These are phyloP conservation scores for Mycosarcoma mackinlayi DNA, from an alignment of 1,284 basidiomycete species.

Conservation along the genomic window DNA sequence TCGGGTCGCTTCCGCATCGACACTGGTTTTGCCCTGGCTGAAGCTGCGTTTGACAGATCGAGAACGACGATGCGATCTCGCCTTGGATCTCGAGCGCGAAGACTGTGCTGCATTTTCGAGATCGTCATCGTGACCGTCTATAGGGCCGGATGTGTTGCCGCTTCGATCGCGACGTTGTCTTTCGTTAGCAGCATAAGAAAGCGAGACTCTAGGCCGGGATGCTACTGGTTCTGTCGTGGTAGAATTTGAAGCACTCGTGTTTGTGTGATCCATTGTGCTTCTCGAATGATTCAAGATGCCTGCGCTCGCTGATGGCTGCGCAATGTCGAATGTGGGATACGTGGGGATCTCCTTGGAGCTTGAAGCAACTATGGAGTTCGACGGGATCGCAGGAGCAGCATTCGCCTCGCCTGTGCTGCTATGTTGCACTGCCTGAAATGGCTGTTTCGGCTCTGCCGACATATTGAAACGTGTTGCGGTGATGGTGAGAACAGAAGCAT, in stretches of 20 bases:
- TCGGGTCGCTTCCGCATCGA: conserved; percentile 13
- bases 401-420: neutral
- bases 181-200: conserved; percentile 20
- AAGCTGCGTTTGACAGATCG: conserved; percentile 16
- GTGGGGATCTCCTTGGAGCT: conserved; percentile 14
- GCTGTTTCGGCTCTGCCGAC: neutral
- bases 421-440: neutral
- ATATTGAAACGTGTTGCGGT: neutral
- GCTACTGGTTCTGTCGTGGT: neutral
- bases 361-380: neutral
- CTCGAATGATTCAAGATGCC: conserved; percentile 4
- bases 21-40: conserved; percentile 9
- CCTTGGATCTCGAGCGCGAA: conserved; percentile 6
- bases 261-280: neutral
- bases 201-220: conserved; percentile 16
- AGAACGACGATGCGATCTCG: conserved; percentile 23
- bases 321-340: conserved; percentile 15
- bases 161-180: conserved; percentile 13
- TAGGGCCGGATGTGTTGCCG: conserved; percentile 11
- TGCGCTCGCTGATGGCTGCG: conserved; percentile 6
- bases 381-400: conserved; percentile 7
- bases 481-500: neutral
- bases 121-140: neutral
- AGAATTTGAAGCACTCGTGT: neutral
- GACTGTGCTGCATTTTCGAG: neutral